phyloP scores from a whole-genome alignment of 257 asterid genomes.

The Catharanthus roseus region DNA sequence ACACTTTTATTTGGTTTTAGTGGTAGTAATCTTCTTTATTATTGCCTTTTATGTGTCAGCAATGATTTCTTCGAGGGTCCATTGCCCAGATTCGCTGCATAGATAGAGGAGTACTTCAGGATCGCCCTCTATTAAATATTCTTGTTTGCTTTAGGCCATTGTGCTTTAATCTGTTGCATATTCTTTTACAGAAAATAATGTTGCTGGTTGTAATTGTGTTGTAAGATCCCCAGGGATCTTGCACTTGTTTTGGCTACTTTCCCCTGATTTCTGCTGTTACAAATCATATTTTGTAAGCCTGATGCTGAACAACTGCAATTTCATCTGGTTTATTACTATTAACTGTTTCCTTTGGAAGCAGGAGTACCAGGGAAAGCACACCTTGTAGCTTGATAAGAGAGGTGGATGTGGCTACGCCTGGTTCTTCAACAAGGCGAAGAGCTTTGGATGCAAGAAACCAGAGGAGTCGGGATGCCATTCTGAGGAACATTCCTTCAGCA shows the following conservation, averaged over 20 bases:
- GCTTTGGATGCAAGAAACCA: constrained; percentile 21
- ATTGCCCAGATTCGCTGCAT: not conserved
- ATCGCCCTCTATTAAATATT: not conserved
- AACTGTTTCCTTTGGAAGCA: too few relatives aligned
- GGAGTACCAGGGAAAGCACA: constrained; percentile 63
- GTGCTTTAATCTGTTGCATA: not conserved
- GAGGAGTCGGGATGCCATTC: constrained; percentile 29
- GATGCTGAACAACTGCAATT: not conserved
- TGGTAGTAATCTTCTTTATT: not conserved
- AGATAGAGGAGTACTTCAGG: not conserved
- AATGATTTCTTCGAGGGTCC: not conserved
- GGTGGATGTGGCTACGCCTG: constrained; percentile 32
- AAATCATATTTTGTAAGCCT: not conserved
- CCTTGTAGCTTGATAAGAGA: constrained; percentile 50
- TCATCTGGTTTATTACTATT: not conserved
- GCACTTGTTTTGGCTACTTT: too few relatives aligned
- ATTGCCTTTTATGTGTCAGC: not conserved
- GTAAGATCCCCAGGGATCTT: not conserved
- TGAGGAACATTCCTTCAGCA: constrained; percentile 33
- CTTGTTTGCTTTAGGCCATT: not conserved
- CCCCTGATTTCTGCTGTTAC: too few relatives aligned
- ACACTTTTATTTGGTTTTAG: not conserved
- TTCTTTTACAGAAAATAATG: not conserved
- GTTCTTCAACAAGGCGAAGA: constrained; percentile 46
- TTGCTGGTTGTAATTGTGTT: too few relatives aligned